Conservation (phyloP, 352 stramenopile species). For the Pythium dissotocum region DNA sequence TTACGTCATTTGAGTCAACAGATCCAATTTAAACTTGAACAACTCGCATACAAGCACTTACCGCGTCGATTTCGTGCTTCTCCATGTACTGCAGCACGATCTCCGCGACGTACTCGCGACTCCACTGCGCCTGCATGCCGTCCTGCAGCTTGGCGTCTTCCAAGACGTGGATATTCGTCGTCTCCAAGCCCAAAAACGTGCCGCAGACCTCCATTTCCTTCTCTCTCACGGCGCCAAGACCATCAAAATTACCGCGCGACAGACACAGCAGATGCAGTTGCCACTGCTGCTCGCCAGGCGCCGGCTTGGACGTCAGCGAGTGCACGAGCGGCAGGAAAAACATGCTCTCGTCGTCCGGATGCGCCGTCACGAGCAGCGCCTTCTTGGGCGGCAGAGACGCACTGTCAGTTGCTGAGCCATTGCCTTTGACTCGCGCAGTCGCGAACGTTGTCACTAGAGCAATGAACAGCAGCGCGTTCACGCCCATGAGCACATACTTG, state of each 20-base stretch:
- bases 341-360: slow-evolving; percentile 97
- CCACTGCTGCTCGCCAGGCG: slow-evolving; percentile 33
- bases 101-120: slow-evolving; percentile 55
- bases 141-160: slow-evolving; percentile 87
- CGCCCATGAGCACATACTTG: slow-evolving; percentile 59
- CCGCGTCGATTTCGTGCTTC: slow-evolving; percentile 58
- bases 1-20: too few relatives aligned
- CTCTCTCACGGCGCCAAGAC: slow-evolving; percentile 79
- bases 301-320: slow-evolving; percentile 40
- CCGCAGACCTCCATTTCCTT: slow-evolving; percentile 76
- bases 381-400: slow-evolving; percentile 29
- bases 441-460: slow-evolving; percentile 40
- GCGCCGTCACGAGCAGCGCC: slow-evolving; percentile 90
- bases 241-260: slow-evolving; percentile 91
- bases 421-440: slow-evolving; percentile 14
- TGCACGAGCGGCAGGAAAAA: slow-evolving; percentile 94
- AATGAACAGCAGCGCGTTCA: slow-evolving; percentile 64
- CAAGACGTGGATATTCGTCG: slow-evolving; percentile 56
- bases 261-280: slow-evolving; percentile 90
- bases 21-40: too few relatives aligned
- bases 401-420: not conserved
- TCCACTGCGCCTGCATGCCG: slow-evolving; percentile 81
- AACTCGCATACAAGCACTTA: slow-evolving; percentile 24
- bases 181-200: slow-evolving; percentile 51
- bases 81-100: slow-evolving; percentile 62